A percentile compares a stretch with the other conserved stretches of the same genome.
Conservation (phyloP, 164 flowering plant genomes). For the Amborella trichopoda region DNA sequence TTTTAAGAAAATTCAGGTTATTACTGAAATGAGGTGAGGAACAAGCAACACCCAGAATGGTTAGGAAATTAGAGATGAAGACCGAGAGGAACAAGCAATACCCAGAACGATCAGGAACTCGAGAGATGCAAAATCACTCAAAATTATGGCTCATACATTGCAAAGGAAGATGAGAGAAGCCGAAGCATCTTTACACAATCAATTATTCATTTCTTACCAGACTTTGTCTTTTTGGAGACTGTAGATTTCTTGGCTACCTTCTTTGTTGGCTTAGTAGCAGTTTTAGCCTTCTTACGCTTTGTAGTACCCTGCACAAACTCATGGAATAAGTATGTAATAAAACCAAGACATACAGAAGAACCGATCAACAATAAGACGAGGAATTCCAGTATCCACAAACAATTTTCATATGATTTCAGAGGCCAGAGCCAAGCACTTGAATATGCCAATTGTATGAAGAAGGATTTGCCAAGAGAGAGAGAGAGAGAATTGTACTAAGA, state of each 20-base stretch:
- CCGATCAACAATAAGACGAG: background rate
- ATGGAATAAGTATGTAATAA: constrained; percentile 2
- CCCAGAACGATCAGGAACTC: too few species aligned
- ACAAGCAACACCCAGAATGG: too few species aligned
- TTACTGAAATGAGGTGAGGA: too few species aligned
- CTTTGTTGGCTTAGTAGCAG: constrained; percentile 44
- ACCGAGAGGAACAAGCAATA: too few species aligned
- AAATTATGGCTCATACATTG: too few species aligned
- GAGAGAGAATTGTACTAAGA: too few species aligned
- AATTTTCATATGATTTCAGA: background rate
- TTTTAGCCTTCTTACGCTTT: constrained; percentile 41
- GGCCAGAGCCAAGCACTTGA: background rate
- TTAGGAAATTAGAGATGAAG: too few species aligned
- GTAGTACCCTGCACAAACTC: constrained; percentile 33
- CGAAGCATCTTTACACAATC: background rate
- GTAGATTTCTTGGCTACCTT: constrained; percentile 49
- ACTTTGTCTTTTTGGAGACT: constrained; percentile 45
- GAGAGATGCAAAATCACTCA: too few species aligned
- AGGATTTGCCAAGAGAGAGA: background rate
- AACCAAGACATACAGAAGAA: background rate
- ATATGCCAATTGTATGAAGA: background rate
- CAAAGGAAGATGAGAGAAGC: too few species aligned
- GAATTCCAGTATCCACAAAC: background rate
- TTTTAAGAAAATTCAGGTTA: too few species aligned
- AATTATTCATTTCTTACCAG: constrained; percentile 31